A percentile compares a stretch with the other conserved stretches of the same genome.
Evolutionary conservation across 2,329 filamentous ascomycete genomes (phyloP).

Genomic region (Zymoseptoria passerinii): DNA sequence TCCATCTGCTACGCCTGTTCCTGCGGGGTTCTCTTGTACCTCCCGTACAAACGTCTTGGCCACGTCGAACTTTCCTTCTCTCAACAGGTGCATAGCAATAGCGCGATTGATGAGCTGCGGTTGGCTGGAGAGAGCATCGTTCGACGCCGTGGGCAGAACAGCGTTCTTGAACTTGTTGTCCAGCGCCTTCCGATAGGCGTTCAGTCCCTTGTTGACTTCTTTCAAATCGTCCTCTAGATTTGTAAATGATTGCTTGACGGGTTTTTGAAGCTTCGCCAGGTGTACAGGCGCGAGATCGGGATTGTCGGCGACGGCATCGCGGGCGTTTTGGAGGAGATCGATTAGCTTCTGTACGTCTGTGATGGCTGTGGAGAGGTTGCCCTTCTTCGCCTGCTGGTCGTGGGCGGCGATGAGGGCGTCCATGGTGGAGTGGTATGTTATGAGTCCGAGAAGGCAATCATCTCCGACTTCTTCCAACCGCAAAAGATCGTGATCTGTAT

Average conservation of each 20-base stretch:
- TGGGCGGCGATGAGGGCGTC: slow-evolving; percentile 66
- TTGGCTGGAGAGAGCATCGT: slow-evolving; percentile 70
- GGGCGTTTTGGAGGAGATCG: slow-evolving; percentile 62
- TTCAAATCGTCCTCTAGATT: slow-evolving; percentile 72
- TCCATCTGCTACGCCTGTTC: not conserved
- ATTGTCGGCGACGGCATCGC: slow-evolving; percentile 64
- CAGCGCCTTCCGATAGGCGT: slow-evolving; percentile 74
- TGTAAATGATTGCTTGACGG: slow-evolving; percentile 73
- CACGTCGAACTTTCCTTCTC: slow-evolving; percentile 86
- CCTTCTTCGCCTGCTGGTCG: slow-evolving; percentile 59
- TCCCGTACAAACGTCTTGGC: slow-evolving; percentile 79
- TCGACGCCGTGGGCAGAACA: slow-evolving; percentile 64
- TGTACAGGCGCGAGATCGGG: slow-evolving; percentile 63
- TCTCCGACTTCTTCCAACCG: not conserved
- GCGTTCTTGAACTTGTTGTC: slow-evolving; percentile 68
- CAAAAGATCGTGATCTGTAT: not conserved
- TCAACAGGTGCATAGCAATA: slow-evolving; percentile 91
- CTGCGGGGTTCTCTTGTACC: slow-evolving; percentile 33
- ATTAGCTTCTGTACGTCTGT: slow-evolving; percentile 78
- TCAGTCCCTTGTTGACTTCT: slow-evolving; percentile 72
- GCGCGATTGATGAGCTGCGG: slow-evolving; percentile 78
- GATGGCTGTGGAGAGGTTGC: slow-evolving; percentile 62
- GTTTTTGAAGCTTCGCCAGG: slow-evolving; percentile 77
- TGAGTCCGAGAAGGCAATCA: not conserved
- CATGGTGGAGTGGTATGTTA: slow-evolving; percentile 34